phyloP scores from a whole-genome alignment of 352 stramenopile genomes.

The Pythium coloratum region DNA sequence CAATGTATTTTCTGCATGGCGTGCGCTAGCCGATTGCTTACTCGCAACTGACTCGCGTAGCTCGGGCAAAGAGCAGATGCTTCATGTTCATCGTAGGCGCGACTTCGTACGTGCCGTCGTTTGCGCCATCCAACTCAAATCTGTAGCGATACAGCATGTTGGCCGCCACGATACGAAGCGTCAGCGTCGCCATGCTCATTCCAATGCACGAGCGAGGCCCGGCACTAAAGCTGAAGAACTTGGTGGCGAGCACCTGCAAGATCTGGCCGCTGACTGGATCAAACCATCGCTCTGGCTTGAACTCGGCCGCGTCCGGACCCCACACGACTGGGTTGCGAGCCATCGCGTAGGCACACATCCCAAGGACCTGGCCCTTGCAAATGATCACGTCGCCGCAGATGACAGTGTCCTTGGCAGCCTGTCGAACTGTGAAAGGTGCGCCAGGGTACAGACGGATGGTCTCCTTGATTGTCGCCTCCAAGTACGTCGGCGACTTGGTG shows the following conservation, averaged over 20 bases:
- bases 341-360: conserved; percentile 35
- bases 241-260: conserved; percentile 6
- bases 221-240: conserved; percentile 35
- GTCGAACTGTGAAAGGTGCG: conserved; percentile 54
- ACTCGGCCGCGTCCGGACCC: conserved; percentile 48
- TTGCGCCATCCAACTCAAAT: conserved; percentile 6
- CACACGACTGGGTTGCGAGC: conserved; percentile 33
- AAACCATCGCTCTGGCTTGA: conserved; percentile 60
- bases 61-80: conserved; percentile 5
- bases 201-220: conserved; percentile 34
- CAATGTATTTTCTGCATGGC: no score
- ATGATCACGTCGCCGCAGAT: conserved; percentile 32
- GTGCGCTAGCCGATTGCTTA: no score
- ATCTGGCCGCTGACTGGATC: conserved; percentile 11
- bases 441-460: conserved; percentile 58
- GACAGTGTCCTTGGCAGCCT: conserved; percentile 52
- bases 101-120: conserved; percentile 8
- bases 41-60: not conserved
- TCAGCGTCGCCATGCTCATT: conserved; percentile 30
- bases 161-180: conserved; percentile 29
- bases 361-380: conserved; percentile 19
- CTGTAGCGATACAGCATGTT: conserved; percentile 9
- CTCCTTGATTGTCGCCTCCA: conserved; percentile 57
- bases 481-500: conserved; percentile 45
- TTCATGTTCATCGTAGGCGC: conserved; percentile 16